These are phyloP conservation scores for Ophiosphaerella korrae DNA, from an alignment of 2,329 filamentous ascomycete genomes.

Conservation along the genomic window DNA sequence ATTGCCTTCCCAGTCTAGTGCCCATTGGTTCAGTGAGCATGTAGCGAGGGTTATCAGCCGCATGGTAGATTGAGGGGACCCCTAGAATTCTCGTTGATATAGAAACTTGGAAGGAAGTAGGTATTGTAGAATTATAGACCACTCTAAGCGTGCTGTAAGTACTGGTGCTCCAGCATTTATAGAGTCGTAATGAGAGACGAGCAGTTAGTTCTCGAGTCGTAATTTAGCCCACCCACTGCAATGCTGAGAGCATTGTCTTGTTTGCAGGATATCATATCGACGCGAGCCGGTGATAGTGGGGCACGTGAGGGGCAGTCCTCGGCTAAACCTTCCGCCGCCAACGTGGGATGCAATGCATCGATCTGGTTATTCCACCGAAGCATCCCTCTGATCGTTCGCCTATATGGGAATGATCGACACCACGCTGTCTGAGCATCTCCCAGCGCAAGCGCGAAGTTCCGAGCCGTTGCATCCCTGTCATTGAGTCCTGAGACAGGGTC, in stretches of 20 bases:
- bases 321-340: conserved; percentile 1
- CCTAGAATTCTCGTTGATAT: neutral
- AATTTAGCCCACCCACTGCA: too few relatives aligned
- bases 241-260: too few relatives aligned
- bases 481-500: too few relatives aligned
- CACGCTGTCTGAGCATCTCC: too few relatives aligned
- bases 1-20: conserved; percentile 59
- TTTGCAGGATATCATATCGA: neutral
- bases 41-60: conserved; percentile 35
- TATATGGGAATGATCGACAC: neutral
- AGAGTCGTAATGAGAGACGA: too few relatives aligned
- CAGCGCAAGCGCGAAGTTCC: too few relatives aligned
- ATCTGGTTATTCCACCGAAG: neutral
- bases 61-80: conserved; percentile 1
- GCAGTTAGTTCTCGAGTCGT: too few relatives aligned
- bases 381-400: neutral
- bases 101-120: too few relatives aligned
- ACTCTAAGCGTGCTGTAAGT: too few relatives aligned
- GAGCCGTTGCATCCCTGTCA: too few relatives aligned
- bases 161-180: too few relatives aligned
- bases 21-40: conserved; percentile 39
- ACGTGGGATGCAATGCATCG: neutral
- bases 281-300: neutral
- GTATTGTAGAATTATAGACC: too few relatives aligned
- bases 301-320: conserved; percentile 7